phyloP scores from a whole-genome alignment of 495 filamentous ascomycete species.

The Pyronema domesticum region DNA sequence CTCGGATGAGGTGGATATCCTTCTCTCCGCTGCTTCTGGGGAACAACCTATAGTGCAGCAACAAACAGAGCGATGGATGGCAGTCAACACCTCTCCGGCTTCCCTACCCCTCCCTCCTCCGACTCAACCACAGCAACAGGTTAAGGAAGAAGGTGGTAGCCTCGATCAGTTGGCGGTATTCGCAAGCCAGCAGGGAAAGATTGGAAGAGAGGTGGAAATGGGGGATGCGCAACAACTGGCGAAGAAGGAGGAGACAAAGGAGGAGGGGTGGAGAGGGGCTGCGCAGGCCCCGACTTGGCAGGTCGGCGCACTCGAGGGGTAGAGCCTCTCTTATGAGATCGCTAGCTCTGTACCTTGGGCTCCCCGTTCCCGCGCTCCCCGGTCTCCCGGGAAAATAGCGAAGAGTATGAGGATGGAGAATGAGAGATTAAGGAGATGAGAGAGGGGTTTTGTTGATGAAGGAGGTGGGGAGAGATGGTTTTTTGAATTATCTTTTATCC shows the following conservation, averaged over 20 bases:
- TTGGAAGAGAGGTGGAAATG: constrained; percentile 1
- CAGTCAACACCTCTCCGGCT: constrained; percentile 25
- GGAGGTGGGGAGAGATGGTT: too few species aligned
- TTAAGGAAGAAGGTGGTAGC: constrained; percentile 25
- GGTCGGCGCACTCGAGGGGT: not conserved
- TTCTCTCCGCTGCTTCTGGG: constrained; percentile 21
- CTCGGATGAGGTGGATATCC: constrained; percentile 26
- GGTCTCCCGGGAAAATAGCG: too few species aligned
- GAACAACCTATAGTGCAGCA: constrained; percentile 30
- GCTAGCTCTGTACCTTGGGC: too few species aligned
- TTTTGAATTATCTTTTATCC: too few species aligned
- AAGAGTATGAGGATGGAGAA: too few species aligned
- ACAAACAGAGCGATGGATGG: constrained; percentile 27
- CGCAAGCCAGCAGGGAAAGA: constrained; percentile 6
- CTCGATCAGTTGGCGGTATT: constrained; percentile 25
- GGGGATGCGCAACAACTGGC: not conserved
- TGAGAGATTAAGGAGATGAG: too few species aligned
- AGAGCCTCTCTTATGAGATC: not conserved
- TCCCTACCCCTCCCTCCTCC: constrained; percentile 4
- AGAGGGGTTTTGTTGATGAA: too few species aligned
- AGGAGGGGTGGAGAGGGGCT: not conserved
- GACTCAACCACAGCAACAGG: constrained; percentile 4
- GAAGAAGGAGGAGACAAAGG: not conserved
- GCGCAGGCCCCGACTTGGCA: not conserved
- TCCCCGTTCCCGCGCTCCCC: too few species aligned